These are phyloP conservation scores for Dictyostelium discoideum DNA, from an alignment of 78 protist genomes.

Conservation along the genomic window DNA sequence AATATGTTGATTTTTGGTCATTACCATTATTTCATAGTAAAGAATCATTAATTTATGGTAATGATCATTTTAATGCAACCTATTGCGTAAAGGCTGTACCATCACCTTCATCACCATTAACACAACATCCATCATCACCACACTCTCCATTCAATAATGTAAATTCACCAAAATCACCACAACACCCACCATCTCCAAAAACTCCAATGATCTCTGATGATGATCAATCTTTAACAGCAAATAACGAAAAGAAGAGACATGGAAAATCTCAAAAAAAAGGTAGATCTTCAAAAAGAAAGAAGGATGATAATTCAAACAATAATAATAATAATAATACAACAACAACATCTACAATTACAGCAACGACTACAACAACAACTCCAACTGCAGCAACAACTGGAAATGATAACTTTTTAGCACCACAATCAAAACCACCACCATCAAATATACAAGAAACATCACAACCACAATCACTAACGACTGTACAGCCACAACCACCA, in stretches of 20 bases:
- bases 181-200: constrained; percentile 12
- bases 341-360: background rate
- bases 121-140: background rate
- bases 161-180: constrained; percentile 31
- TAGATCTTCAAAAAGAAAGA: constrained; percentile 49
- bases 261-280: constrained; percentile 35
- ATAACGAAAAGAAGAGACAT: background rate
- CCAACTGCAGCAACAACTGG: background rate
- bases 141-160: constrained; percentile 18
- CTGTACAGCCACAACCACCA: background rate
- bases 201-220: constrained; percentile 39
- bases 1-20: constrained; percentile 17
- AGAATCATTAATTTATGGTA: background rate
- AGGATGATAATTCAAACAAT: constrained; percentile 35
- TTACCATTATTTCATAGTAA: constrained; percentile 19
- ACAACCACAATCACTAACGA: background rate
- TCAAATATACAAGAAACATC: background rate
- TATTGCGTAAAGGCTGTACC: background rate
- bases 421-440: background rate
- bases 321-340: background rate
- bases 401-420: background rate
- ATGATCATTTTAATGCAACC: background rate
- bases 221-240: background rate
- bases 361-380: background rate
- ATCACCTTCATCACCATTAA: background rate